These are phyloP conservation scores for Jamesozyma hellenica DNA, from an alignment of 805 yeast genomes.

Conservation along the genomic window DNA sequence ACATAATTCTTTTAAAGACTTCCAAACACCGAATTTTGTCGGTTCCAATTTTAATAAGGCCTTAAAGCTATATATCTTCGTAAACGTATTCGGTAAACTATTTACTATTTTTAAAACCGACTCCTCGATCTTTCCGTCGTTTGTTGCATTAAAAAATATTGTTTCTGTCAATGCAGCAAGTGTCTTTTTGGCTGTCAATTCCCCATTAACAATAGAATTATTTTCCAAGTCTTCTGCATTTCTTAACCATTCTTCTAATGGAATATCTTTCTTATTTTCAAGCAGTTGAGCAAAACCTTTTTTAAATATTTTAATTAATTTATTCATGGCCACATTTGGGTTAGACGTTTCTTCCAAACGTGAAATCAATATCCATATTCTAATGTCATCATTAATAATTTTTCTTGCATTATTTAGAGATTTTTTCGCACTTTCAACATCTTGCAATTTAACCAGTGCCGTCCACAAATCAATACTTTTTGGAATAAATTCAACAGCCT, in stretches of 20 bases:
- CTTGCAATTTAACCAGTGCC: slow-evolving; percentile 37
- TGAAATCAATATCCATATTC: slow-evolving; percentile 62
- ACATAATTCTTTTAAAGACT: slow-evolving; percentile 32
- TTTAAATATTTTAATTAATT: slow-evolving; percentile 13
- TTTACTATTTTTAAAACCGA: slow-evolving; percentile 15
- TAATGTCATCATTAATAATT: slow-evolving; percentile 35
- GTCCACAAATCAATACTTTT: slow-evolving; percentile 57
- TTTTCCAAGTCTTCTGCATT: slow-evolving; percentile 46
- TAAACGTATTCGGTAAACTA: slow-evolving; percentile 11
- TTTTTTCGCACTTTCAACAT: slow-evolving; percentile 40
- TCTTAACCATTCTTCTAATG: slow-evolving; percentile 42
- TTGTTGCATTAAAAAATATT: slow-evolving; percentile 37
- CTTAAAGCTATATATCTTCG: slow-evolving; percentile 38
- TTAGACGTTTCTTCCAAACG: slow-evolving; percentile 49
- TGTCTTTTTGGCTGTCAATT: slow-evolving; percentile 11
- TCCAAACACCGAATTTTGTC: slow-evolving; percentile 39
- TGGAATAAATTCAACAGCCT: slow-evolving; percentile 66
- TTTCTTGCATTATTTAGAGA: slow-evolving; percentile 55
- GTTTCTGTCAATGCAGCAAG: slow-evolving; percentile 38
- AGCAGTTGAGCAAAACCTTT: slow-evolving; percentile 41
- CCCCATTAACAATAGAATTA: slow-evolving; percentile 16
- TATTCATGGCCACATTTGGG: slow-evolving; percentile 35
- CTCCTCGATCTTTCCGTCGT: slow-evolving; percentile 23
- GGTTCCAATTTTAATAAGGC: slow-evolving; percentile 38
- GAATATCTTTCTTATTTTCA: slow-evolving; percentile 31